Evolutionary conservation across 768 basidiomycete genomes (phyloP), one percentile per base, ranked within the genome.

Genomic region (Royoungia palumana): DNA sequence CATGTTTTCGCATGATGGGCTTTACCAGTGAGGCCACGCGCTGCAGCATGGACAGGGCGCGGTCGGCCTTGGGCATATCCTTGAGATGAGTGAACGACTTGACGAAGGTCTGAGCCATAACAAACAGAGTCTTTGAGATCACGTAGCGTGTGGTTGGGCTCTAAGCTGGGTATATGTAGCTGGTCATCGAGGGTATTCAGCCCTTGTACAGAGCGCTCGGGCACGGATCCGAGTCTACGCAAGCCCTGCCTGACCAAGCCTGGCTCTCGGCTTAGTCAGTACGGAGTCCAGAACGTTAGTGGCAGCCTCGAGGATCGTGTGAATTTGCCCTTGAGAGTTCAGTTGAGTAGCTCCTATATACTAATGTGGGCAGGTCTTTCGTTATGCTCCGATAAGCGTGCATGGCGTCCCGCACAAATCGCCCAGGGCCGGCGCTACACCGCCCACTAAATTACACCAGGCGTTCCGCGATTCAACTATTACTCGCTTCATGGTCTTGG

Each of bases 1-100:
- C 70, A 57, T 85, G 85, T 56, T 85, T 89, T 49, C 83, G 75
- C 94, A 96, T 96, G 55, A 97, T 92, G 7, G 94, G 94, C 66
- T 94, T 94, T 42, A 95, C 91, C 41, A 90, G 75, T 2, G 84
- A 83, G 1, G 86, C 84, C 25, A 89, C 75, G 53, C 77, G 76
- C 56, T 86, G 78, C 32, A 94, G 75, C 62, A 88, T 72, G 14
- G 73, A 64, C 36, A 90, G 73, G 16, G 91, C 89, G 34, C 79
- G 75, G 53, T 87, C 79, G 37, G 82, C 77, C 57, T 80, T 78
- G 34, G 84, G 84, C 59, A 75, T 76, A 49, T 77, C 78, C 52
- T 81, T 86, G 53, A 93, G 75, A 63, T 89, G 83, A 17, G 82
- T 83, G 54, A 85, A 85, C 0, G 85, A 78, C 57, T 79, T 72